Evolutionary conservation across 2,329 filamentous ascomycete genomes (phyloP), one percentile per base, ranked within the genome.

Genomic region (Ilyonectria robusta): DNA sequence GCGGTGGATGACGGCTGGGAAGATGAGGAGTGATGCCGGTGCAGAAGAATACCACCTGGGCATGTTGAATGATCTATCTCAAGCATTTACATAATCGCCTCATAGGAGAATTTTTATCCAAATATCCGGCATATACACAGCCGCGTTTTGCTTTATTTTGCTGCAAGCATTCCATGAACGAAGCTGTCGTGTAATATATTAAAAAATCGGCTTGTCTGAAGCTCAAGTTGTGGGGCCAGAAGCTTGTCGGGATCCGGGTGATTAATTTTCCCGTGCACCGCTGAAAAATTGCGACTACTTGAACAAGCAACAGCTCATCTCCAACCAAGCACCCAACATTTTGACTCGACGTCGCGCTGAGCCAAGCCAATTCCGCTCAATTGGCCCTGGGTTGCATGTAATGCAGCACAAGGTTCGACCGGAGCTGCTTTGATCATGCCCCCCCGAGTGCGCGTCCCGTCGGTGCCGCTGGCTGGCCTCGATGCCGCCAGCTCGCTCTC

Each of bases 391-490:
- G 51, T 68, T 65, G 60, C 70, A 76, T 75, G 68, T 68, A 73
- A 70, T 72, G 60, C 73, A 75, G 67, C 68, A 61, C 59, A 47
- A 42, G 65, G 48, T 44, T 63, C 33, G 60, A 62, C 56, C 65
- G 62, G 68, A 72, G 53, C 70, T 66, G 59, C 62, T 62, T 54
- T 68, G 65, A 74, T 47, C 59, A 81, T 81, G 79, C 75, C 78
- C 66, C 79, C 78, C 54, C 76, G 78, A 76, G 59, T 81, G 67
- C 71, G 74, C 68, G 65, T 69, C 64, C 64, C 76, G 56, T 73
- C 76, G 46, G 68, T 71, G 71, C 70, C 79, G 66, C 74, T 78
- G 70, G 78, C 74, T 69, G 71, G 76, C 61, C 70, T 78, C 70
- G 76, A 79, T 62, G 74, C 74, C 44, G 69, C 75, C 60, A 66